Evolutionary conservation across 2,329 filamentous ascomycete species (phyloP).

Genomic region (Clonostachys rosea): DNA sequence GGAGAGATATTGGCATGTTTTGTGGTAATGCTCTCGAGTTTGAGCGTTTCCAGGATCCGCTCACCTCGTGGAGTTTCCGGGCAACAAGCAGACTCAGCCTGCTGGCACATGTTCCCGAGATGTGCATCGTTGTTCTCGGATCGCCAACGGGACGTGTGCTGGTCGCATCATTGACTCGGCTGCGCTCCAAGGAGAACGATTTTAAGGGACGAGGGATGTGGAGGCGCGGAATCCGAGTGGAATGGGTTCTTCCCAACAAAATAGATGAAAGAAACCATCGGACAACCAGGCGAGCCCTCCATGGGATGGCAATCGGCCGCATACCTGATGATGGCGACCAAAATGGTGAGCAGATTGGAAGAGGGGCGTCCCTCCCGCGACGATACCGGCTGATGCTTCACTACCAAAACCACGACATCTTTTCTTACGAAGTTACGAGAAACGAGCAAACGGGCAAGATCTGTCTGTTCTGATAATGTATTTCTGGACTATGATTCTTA

Average conservation of each 20-base stretch:
- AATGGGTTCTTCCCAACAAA: slow-evolving; percentile 42
- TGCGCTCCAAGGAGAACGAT: slow-evolving; percentile 9
- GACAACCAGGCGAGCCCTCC: slow-evolving; percentile 41
- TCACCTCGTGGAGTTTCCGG: slow-evolving; percentile 19
- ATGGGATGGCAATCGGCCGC: slow-evolving; percentile 65
- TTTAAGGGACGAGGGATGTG: slow-evolving; percentile 3
- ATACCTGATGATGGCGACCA: slow-evolving; percentile 40
- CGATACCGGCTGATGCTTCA: slow-evolving; percentile 68
- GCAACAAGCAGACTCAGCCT: slow-evolving; percentile 47
- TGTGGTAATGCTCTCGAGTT: too few relatives aligned
- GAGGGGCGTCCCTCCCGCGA: slow-evolving; percentile 21
- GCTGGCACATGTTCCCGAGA: slow-evolving; percentile 59
- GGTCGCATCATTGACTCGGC: slow-evolving; percentile 51
- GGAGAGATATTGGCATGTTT: slow-evolving; percentile 16
- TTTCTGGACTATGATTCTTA: not conserved
- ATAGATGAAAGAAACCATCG: slow-evolving; percentile 37
- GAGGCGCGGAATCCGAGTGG: slow-evolving; percentile 45
- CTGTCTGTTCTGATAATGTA: slow-evolving; percentile 24
- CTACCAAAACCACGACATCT: slow-evolving; percentile 64
- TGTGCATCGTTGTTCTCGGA: slow-evolving; percentile 65
- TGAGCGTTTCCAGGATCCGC: slow-evolving; percentile 14
- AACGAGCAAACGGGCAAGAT: slow-evolving; percentile 27
- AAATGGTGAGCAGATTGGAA: slow-evolving; percentile 15
- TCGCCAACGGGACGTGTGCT: slow-evolving; percentile 63
- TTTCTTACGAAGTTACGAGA: slow-evolving; percentile 63